Evolutionary conservation across 192 early-diverging fungal species (phyloP).

Genomic region (Gaertneriomyces sp.): DNA sequence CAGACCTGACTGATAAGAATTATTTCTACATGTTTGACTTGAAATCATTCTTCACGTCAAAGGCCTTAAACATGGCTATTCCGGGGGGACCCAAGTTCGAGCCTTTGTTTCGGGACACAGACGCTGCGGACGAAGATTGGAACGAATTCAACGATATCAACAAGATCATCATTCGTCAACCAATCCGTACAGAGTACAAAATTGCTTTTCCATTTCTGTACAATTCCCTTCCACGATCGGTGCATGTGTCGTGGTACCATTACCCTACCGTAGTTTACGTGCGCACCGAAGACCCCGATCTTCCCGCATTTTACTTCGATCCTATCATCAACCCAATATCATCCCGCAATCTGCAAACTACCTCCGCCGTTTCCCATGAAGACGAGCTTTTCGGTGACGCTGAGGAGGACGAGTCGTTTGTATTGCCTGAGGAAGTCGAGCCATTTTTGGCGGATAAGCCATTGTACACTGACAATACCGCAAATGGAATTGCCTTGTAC

Average conservation of each 20-base stretch:
- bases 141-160: constrained; percentile 99
- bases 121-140: constrained; percentile 98
- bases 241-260: constrained; percentile 91
- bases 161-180: constrained; percentile 99
- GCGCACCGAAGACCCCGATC: constrained; percentile 86
- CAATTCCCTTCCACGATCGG: constrained; percentile 92
- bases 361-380: constrained; percentile 53
- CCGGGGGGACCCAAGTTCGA: constrained; percentile 98
- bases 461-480: constrained; percentile 89
- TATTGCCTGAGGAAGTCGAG: constrained; percentile 70
- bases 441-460: constrained; percentile 77
- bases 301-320: constrained; percentile 97
- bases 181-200: constrained; percentile 97
- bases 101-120: constrained; percentile 93
- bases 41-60: constrained; percentile 94
- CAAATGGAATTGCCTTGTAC: constrained; percentile 86
- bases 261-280: constrained; percentile 87
- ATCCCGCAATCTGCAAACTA: constrained; percentile 60
- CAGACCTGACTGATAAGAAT: constrained; percentile 92
- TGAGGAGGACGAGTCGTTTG: constrained; percentile 74
- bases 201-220: constrained; percentile 98
- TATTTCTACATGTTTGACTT: constrained; percentile 98
- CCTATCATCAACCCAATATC: constrained; percentile 98
- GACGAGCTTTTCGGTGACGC: constrained; percentile 67
- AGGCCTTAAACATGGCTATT: constrained; percentile 96